A percentile compares a stretch with the other conserved stretches of the same genome.
phyloP scores from a whole-genome alignment of 179 eudicot species.

The Heliamphora pulchella region DNA sequence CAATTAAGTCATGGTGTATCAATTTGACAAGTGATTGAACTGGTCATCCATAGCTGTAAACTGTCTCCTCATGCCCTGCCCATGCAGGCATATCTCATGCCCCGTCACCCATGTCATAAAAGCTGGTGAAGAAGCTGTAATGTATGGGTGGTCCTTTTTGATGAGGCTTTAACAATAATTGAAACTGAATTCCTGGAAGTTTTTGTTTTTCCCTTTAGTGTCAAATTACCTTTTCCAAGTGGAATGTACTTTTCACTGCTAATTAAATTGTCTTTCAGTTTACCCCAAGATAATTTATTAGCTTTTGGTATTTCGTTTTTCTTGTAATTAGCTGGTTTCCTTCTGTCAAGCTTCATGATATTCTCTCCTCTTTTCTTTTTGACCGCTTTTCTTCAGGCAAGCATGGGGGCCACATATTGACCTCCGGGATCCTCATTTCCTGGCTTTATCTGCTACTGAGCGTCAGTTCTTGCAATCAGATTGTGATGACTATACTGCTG shows the following conservation, averaged over 20 bases:
- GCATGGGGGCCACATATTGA: slow-evolving; percentile 62
- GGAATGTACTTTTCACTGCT: background rate
- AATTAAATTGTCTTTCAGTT: background rate
- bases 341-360: background rate
- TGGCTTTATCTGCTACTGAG: slow-evolving; percentile 67
- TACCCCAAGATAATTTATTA: background rate
- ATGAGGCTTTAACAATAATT: background rate
- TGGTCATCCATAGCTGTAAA: background rate
- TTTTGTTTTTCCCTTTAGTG: background rate
- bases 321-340: background rate
- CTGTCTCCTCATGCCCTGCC: background rate
- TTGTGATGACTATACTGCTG: slow-evolving; percentile 58
- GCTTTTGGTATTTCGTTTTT: background rate
- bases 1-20: background rate
- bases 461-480: slow-evolving; percentile 63
- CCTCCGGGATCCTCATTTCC: slow-evolving; percentile 47
- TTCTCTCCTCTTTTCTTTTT: background rate
- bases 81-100: background rate
- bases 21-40: background rate
- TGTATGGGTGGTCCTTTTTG: background rate
- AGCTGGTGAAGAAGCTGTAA: background rate
- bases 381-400: slow-evolving; percentile 39
- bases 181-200: background rate
- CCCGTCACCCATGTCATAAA: background rate
- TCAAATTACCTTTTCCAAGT: background rate